Base-by-base conservation (phyloP, 1,139 yeast species). In the Hemisphaericaspora xylanilytica region DNA sequence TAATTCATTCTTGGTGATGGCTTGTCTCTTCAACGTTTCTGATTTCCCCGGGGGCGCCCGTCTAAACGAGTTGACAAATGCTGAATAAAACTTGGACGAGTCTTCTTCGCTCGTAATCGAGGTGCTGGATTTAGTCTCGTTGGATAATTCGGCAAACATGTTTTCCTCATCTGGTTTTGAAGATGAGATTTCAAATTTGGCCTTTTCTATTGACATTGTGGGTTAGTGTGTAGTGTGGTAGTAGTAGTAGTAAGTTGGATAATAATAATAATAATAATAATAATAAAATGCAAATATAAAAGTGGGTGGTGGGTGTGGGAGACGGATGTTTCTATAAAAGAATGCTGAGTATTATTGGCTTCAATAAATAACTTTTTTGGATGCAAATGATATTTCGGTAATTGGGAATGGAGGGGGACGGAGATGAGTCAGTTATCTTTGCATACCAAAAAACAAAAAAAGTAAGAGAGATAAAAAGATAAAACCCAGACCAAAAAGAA, bases 1-100 rank as follows among this genome's bases (percentile, higher is more conserved):
- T 42, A 67, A 56, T 45, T 67, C 72, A 53, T 70, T 62, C 33
- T 46, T 47, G 29, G 50, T 35, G 27, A 49, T 49, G n/a, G 32
- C 29, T 32, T 39, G 28, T 13, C 35, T 20, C 39, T 32, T 22
- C 11, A 28, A 32, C 9, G 28, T 24, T 22, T 38, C 38, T 8
- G 37, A 13, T 15, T 35, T 41, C 10, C 17, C 26, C n/a, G 36
- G 36, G 14, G 47, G 45, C 4, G 47, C 47, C 31, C 45, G 18
- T 33, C 37, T 33, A 16, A 42, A 44, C 9, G 45, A 40, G 21
- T 44, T 41, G 28, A 35, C 18, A 11, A 29, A 17, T n/a, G n/a
- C n/a, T n/a, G n/a, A n/a, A n/a, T n/a, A n/a, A n/a, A n/a, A n/a
- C n/a, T n/a, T n/a, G n/a, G n/a, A n/a, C n/a, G n/a, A n/a, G n/a